A percentile compares a stretch with the other conserved stretches of the same genome.
These are phyloP conservation scores for Paraphoma chrysanthemicola DNA, from an alignment of 2,329 filamentous ascomycete species.

Conservation along the genomic window DNA sequence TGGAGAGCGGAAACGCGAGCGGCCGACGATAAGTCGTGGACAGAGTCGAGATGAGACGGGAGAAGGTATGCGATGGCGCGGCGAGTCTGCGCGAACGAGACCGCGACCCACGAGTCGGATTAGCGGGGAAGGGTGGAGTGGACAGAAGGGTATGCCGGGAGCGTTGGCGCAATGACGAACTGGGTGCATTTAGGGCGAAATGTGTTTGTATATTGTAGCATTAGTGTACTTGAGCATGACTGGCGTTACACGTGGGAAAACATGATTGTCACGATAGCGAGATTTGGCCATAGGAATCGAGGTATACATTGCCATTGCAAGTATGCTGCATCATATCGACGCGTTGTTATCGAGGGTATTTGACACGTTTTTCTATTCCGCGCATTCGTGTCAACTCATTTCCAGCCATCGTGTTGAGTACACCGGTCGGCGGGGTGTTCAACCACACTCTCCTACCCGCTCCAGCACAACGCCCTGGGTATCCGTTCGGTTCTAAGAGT, in stretches of 20 bases:
- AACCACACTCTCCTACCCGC: neutral
- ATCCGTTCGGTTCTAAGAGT: neutral
- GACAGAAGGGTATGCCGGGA: slow-evolving; percentile 39
- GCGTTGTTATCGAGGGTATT: too few species aligned
- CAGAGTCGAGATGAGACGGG: slow-evolving; percentile 12
- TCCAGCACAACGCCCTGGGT: neutral
- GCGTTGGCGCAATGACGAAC: slow-evolving; percentile 26
- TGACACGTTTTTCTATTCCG: neutral
- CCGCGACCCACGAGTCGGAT: slow-evolving; percentile 15
- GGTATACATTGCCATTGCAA: too few species aligned
- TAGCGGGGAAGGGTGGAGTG: slow-evolving; percentile 29
- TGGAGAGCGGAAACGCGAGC: slow-evolving; percentile 30
- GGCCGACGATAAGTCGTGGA: neutral
- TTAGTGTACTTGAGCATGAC: neutral
- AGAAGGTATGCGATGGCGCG: slow-evolving; percentile 38
- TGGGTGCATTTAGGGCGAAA: neutral
- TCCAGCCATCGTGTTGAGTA: neutral
- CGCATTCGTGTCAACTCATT: neutral
- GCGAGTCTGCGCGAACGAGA: slow-evolving; percentile 9
- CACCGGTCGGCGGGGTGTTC: neutral
- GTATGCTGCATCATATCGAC: too few species aligned
- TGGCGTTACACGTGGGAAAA: neutral
- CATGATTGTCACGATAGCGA: neutral
- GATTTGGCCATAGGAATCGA: neutral
- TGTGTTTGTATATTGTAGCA: neutral